Evolutionary conservation across 2,329 filamentous ascomycete genomes (phyloP).

Genomic region (Fusarium virguliforme): DNA sequence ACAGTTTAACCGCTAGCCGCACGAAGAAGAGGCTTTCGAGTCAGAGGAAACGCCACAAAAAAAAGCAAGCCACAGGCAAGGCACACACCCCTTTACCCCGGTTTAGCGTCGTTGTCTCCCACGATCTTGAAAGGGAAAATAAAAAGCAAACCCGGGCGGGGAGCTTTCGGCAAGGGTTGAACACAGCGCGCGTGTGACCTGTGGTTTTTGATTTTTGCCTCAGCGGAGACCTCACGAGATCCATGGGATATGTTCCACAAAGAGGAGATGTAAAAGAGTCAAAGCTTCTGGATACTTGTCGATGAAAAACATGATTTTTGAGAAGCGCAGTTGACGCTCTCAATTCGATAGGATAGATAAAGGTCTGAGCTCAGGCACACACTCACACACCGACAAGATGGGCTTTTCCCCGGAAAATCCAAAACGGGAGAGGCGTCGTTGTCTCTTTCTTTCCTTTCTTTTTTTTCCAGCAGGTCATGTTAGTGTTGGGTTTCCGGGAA

Average conservation of each 20-base stretch:
- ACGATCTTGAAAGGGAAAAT: conserved; percentile 14
- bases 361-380: conserved; percentile 33
- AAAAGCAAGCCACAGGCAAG: conserved; percentile 7
- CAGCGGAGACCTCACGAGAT: conserved; percentile 4
- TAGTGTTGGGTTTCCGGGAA: neutral
- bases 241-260: conserved; percentile 3
- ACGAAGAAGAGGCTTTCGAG: conserved; percentile 24
- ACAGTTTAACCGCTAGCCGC: conserved; percentile 18
- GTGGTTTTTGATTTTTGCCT: conserved; percentile 5
- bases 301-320: neutral
- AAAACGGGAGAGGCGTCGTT: conserved; percentile 49
- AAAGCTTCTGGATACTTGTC: conserved; percentile 18
- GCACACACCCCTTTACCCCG: conserved; percentile 2
- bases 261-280: conserved; percentile 15
- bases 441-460: conserved; percentile 38
- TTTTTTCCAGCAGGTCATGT: conserved; percentile 26
- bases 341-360: conserved; percentile 4
- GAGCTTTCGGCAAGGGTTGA: neutral
- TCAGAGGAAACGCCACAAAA: conserved; percentile 25
- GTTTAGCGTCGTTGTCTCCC: conserved; percentile 38
- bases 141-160: conserved; percentile 31
- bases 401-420: conserved; percentile 43
- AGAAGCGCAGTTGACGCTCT: conserved; percentile 48
- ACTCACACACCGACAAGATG: conserved; percentile 15
- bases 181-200: conserved; percentile 34